Base-by-base conservation (phyloP, 179 eudicot species). In the Beta lomatogona region DNA sequence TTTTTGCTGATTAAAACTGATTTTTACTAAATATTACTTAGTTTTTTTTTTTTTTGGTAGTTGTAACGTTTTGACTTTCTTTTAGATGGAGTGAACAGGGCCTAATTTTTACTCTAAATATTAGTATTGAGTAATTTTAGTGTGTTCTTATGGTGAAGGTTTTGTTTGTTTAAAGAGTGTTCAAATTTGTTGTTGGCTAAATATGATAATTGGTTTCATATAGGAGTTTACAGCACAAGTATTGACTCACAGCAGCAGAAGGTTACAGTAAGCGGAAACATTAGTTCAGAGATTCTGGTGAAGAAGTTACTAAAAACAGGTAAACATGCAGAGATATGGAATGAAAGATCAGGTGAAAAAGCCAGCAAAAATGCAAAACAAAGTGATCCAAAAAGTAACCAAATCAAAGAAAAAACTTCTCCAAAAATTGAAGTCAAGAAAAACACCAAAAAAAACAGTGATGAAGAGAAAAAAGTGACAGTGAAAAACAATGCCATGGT, bases 251-350 rank as follows among this genome's bases (percentile, higher is more conserved):
- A 88, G 80, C 92, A 86, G 54, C 94, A 92, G 19, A 89, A 89
- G 83, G 98, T 89, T 4, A 86, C 87, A 46, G 95, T 94, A 44
- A 88, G 87, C 14, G 94, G 97, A 46, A 90, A 89, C 85, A 79
- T 92, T 60, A 87, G 85, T 8, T 86, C 89, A 18, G 89, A 89
- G 5, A 86, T 87, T 22, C 88, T 92, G 50, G 82, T 94, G 31
- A 91, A 88, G 86, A 92, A 91, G 82, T 84, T 94, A 59, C 78
- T 80, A 3, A 91, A 86, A 84, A 78, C 88, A n/a, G 97, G 97
- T 0, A 94, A 92, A 58, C 92, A 90, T 79, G 97, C 98, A 4
- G 93, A 92, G 86, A 54, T 90, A 73, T 91, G 91, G 90, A 88
- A 89, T 10, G 91, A 78, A 77, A 91, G 85, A 60, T 68, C 80